Percentiles rank a stretch among this genome's conserved stretches.
These are phyloP conservation scores for Chlamydomonas eustigma DNA, from an alignment of 139 green algal genomes.

Conservation along the genomic window DNA sequence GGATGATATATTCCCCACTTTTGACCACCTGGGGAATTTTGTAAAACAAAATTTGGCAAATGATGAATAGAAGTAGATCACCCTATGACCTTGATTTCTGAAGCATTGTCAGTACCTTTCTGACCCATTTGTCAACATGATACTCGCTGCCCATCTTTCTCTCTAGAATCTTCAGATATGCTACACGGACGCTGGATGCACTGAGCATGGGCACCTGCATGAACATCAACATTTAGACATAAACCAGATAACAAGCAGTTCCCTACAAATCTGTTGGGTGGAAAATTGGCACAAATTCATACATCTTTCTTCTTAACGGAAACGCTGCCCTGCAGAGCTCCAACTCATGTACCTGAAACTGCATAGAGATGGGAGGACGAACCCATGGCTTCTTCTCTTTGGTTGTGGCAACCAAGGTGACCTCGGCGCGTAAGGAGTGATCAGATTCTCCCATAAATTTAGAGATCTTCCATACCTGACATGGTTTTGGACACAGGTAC, in stretches of 20 bases:
- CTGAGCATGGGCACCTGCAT: conserved; percentile 91
- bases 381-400: conserved; percentile 81
- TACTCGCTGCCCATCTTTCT: conserved; percentile 62
- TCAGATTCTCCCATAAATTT: conserved; percentile 69
- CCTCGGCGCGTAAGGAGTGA: conserved; percentile 78
- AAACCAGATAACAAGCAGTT: not conserved
- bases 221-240: not conserved
- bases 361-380: conserved; percentile 78
- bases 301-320: too few relatives aligned
- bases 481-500: too few relatives aligned
- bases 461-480: conserved; percentile 84
- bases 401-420: conserved; percentile 85
- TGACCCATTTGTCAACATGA: conserved; percentile 88
- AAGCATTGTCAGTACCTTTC: conserved; percentile 78
- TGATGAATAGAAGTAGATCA: too few relatives aligned
- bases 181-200: conserved; percentile 76
- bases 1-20: too few relatives aligned
- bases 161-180: conserved; percentile 90
- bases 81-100: too few relatives aligned
- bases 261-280: too few relatives aligned
- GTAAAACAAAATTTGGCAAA: too few relatives aligned
- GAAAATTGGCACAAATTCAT: too few relatives aligned
- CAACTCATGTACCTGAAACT: too few relatives aligned
- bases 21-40: too few relatives aligned
- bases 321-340: too few relatives aligned